Evolutionary conservation across 140 eudicot species (phyloP).

Genomic region (Stevia rebaudiana): DNA sequence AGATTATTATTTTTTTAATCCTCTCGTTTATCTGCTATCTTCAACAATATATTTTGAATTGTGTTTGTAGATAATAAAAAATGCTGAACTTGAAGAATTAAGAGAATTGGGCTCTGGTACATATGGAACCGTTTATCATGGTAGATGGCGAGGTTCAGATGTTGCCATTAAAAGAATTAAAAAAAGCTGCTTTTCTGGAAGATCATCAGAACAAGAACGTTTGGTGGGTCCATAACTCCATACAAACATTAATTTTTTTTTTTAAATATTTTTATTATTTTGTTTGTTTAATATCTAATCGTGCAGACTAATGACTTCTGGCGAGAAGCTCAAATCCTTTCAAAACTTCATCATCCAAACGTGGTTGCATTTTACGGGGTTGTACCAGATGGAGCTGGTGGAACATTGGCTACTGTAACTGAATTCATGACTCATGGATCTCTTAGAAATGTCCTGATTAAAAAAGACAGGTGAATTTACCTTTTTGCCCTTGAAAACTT

Average conservation of each 20-base stretch:
- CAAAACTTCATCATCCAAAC: slow-evolving; percentile 93
- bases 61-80: slow-evolving; percentile 60
- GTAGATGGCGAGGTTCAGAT: slow-evolving; percentile 96
- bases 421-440: slow-evolving; percentile 94
- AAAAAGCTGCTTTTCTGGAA: slow-evolving; percentile 81
- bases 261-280: background rate
- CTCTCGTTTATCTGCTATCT: background rate
- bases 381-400: slow-evolving; percentile 91
- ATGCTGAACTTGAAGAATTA: slow-evolving; percentile 90
- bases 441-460: slow-evolving; percentile 72
- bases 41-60: slow-evolving; percentile 11
- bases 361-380: slow-evolving; percentile 96
- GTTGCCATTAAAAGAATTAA: slow-evolving; percentile 89
- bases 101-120: slow-evolving; percentile 92
- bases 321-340: slow-evolving; percentile 87
- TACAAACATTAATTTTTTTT: background rate
- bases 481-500: background rate
- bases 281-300: background rate
- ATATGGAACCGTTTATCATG: slow-evolving; percentile 90
- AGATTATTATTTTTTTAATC: background rate
- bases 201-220: slow-evolving; percentile 88
- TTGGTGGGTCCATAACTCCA: slow-evolving; percentile 68
- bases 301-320: slow-evolving; percentile 78
- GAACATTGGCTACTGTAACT: slow-evolving; percentile 89
- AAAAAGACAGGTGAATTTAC: slow-evolving; percentile 63